Evolutionary conservation across 75 land plant genomes (phyloP).

Genomic region (Sequoiadendron giganteum): DNA sequence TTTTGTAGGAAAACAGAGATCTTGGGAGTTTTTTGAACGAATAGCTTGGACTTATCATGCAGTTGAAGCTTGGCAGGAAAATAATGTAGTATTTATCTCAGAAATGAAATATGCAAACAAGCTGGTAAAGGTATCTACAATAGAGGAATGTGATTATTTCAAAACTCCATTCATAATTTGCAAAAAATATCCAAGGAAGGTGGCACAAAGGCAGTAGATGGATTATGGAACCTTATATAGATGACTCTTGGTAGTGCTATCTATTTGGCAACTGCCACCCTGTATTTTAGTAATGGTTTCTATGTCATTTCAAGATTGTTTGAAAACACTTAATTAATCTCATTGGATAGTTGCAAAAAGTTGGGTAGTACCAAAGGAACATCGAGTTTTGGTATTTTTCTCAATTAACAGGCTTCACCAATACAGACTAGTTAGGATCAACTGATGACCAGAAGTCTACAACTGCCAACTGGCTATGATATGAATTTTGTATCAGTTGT

Average conservation of each 20-base stretch:
- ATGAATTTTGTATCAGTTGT: neutral
- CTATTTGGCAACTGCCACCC: neutral
- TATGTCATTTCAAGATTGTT: neutral
- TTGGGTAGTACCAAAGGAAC: neutral
- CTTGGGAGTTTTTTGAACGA: neutral
- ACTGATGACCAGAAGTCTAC: neutral
- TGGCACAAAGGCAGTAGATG: neutral
- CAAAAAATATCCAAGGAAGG: neutral
- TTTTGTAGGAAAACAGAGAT: neutral
- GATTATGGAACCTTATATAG: neutral
- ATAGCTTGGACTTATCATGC: neutral
- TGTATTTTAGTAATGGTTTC: neutral
- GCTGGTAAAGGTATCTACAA: neutral
- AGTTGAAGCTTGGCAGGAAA: neutral
- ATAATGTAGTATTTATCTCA: neutral
- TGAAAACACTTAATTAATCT: neutral
- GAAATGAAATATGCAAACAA: neutral
- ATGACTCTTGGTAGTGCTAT: neutral
- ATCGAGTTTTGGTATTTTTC: neutral
- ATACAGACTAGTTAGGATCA: neutral
- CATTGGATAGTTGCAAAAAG: neutral
- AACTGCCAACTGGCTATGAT: neutral
- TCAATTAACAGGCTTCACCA: neutral
- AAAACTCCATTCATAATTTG: neutral
- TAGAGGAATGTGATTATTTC: neutral